Evolutionary conservation across 306 rosid species (phyloP), one percentile per base, ranked within the genome.

Genomic region (Rosa rugosa): DNA sequence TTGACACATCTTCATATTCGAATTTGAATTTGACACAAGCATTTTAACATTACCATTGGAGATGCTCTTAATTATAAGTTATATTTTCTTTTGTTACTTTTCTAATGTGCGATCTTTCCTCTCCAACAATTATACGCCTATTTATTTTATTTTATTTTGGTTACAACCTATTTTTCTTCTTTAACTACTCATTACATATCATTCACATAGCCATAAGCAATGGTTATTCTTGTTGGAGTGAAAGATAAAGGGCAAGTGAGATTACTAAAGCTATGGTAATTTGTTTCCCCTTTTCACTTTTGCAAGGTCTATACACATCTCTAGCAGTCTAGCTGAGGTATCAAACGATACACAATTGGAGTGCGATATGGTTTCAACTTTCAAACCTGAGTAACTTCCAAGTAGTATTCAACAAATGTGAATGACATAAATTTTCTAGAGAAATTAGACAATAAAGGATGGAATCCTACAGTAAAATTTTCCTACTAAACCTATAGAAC

Each of bases 391-490:
- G 60, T 20, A 54, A 44, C 11, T 44, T 44, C 11, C 2, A 8
- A 8, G 46, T 44, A 8, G 11, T 8, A 8, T 8, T 44, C 11
- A 44, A 44, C 8, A 8, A 8, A 42, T 44, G 46, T 44, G 18
- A 3, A 13, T 12, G 54, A 0, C 54, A 49, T 36, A 66, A 49
- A 64, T 11, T 60, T 46, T 34, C 23, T 18, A 2, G 11, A 44
- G 8, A 72, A 50, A 27, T 16, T 17, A 6, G n/a, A 8, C 42
- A 17, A 16, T 66, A 11, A 17, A 77, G 18, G 38, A 25, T 11
- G 71, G 64, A 20, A 56, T 49, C 66, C 72, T 72, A 78, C 79
- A 56, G 53, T 14, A 50, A 13, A 4, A 4, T 14, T 47, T 47
- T 47, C 14, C 13, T 14, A 14, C 5, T 50, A 14, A 51, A 10